These are phyloP conservation scores for Solanum phureja DNA, from an alignment of 257 asterid genomes.

Conservation along the genomic window DNA sequence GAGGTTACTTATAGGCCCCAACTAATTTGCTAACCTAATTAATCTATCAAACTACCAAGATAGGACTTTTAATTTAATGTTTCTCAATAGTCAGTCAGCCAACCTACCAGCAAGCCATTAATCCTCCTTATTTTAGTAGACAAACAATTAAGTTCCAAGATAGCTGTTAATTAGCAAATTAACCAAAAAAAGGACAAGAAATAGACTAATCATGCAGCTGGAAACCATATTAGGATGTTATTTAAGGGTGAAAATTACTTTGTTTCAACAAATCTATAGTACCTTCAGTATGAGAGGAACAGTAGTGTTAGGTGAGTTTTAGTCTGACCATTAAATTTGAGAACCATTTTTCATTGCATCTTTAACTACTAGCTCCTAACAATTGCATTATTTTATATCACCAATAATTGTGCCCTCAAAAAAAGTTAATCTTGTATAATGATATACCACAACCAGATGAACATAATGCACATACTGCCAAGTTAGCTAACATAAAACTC, in stretches of 20 bases:
- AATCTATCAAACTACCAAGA: conserved; percentile 15
- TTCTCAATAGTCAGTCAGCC: background rate
- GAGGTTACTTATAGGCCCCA: background rate
- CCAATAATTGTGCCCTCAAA: background rate
- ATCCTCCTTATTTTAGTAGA: background rate
- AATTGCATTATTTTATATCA: background rate
- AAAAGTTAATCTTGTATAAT: background rate
- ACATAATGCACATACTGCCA: background rate
- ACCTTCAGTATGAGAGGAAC: background rate
- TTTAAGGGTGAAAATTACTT: background rate
- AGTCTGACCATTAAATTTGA: background rate
- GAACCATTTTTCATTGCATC: background rate
- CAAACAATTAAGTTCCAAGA: background rate
- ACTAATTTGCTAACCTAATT: conserved; percentile 32
- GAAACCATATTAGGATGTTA: background rate
- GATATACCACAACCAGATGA: background rate
- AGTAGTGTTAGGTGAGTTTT: background rate
- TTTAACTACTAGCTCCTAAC: background rate
- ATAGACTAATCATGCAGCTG: background rate
- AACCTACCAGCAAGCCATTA: background rate
- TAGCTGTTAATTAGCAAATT: background rate
- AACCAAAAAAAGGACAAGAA: background rate
- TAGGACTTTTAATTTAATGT: conserved; percentile 9
- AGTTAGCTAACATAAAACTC: background rate
- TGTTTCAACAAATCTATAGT: background rate